A percentile compares a stretch with the other conserved stretches of the same genome.
Conservation (phyloP, 495 filamentous ascomycete species). For the Hypoxylon trugodes region DNA sequence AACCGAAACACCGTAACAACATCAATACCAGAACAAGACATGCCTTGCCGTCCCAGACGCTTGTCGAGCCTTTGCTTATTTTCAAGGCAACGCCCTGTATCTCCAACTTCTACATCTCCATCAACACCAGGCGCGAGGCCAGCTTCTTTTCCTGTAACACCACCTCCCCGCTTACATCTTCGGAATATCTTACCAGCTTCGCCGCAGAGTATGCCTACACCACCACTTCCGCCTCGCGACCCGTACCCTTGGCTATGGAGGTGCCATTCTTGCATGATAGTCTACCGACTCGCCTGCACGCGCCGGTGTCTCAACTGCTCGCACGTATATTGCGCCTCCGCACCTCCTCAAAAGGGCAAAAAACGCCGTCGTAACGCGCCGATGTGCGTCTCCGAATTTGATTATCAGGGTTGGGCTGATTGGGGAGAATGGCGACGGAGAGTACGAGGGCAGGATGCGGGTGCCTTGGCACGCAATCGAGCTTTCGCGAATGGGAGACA, state of each 20-base stretch:
- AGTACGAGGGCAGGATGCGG: constrained; percentile 32
- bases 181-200: constrained; percentile 37
- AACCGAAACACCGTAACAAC: not conserved
- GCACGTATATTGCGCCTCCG: constrained; percentile 51
- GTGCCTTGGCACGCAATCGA: constrained; percentile 27
- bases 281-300: constrained; percentile 53
- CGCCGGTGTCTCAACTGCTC: constrained; percentile 56
- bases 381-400: constrained; percentile 49
- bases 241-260: constrained; percentile 56
- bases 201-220: constrained; percentile 38
- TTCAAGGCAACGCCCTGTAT: constrained; percentile 2
- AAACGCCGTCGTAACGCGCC: constrained; percentile 23
- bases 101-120: not conserved
- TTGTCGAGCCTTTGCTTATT: constrained; percentile 31
- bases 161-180: constrained; percentile 43
- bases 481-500: constrained; percentile 40
- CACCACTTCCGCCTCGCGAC: constrained; percentile 37
- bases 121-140: not conserved
- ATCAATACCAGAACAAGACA: constrained; percentile 1
- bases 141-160: constrained; percentile 23
- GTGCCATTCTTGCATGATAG: constrained; percentile 51
- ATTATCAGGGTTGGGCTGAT: constrained; percentile 52
- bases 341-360: constrained; percentile 21
- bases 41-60: constrained; percentile 32
- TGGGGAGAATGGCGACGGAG: constrained; percentile 52